These are phyloP conservation scores for Arabis alpina DNA, from an alignment of 345 rosid genomes.

Conservation along the genomic window DNA sequence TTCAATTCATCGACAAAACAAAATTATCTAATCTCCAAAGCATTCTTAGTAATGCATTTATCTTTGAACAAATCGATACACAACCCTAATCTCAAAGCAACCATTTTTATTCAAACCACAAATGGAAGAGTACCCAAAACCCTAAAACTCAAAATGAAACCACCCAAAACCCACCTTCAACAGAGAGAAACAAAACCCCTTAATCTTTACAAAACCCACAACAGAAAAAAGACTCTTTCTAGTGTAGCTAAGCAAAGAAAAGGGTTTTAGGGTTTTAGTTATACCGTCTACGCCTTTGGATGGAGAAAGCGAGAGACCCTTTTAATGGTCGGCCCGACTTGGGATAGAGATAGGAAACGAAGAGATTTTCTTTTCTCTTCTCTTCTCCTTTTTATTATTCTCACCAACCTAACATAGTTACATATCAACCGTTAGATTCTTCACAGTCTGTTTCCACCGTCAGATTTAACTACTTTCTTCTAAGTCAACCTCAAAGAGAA, in stretches of 20 bases:
- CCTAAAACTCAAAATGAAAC: constrained; percentile 27
- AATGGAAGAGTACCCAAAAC: constrained; percentile 30
- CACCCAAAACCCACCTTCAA: constrained; percentile 20
- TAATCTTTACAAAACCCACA: constrained; percentile 25
- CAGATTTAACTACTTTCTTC: constrained; percentile 12
- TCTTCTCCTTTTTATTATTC: not conserved
- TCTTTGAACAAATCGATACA: constrained; percentile 7
- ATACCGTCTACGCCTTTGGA: constrained; percentile 29
- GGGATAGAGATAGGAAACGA: constrained; percentile 39
- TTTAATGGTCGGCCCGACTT: constrained; percentile 39
- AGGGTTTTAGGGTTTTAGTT: constrained; percentile 1
- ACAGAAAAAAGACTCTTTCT: not conserved
- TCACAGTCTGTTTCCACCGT: not conserved
- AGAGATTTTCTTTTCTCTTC: constrained; percentile 4
- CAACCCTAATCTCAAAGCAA: constrained; percentile 35
- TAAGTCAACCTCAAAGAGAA: constrained; percentile 8
- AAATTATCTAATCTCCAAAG: constrained; percentile 5
- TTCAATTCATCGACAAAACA: too few relatives aligned
- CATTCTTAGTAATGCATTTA: not conserved
- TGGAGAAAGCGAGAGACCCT: constrained; percentile 35
- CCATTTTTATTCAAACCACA: constrained; percentile 24
- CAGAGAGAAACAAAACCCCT: constrained; percentile 12
- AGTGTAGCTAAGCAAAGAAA: not conserved
- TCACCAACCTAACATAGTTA: constrained; percentile 22
- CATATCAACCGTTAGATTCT: constrained; percentile 28